Base-by-base conservation (phyloP, 2,329 filamentous ascomycete species). In the Phialophora verrucosa region DNA sequence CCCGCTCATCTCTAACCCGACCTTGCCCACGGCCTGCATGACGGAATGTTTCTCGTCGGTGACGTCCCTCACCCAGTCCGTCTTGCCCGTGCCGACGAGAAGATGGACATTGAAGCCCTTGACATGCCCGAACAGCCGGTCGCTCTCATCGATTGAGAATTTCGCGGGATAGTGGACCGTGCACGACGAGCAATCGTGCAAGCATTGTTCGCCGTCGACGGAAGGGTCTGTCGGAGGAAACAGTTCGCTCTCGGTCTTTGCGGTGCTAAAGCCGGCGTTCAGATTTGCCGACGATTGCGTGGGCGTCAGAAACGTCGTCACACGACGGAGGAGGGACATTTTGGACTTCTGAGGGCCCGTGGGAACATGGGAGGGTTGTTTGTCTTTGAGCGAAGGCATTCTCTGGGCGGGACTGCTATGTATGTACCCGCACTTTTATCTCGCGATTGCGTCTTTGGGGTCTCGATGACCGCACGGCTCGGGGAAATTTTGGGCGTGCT, bases 51-150 rank as follows among this genome's bases (percentile, higher is more conserved):
- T 89, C 82, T 98, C 95, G 75, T 98, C 91, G 64, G 87, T 88
- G 54, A 97, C 91, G 80, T 96, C 90, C 67, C 91, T 82, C 75
- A 94, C 90, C 95, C 95, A 99, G 79, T 99, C 95, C 29, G 89
- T 86, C 85, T 97, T 97, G 68, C 93, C 92, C n/a, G 95, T 99
- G 27, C 92, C 95, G 17, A 98, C 92, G 35, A 99, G 82, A 68
- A 97, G 76, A 79, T 99, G 95, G 23, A 93, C 95, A 74, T 87
- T 89, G 91, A 92, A 98, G 42, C 88, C 92, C 75, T 92, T 91
- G 69, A 97, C 86, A 66, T 91, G 84, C 0, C 94, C 95, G 76
- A 96, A 98, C 57, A 99, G 81, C 73, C 88, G 82, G 75, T 97
- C 92, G 6, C 84, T 81, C 76, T 90, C 86, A 64, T 98, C 91